Conservation (phyloP, 176 grass and related monocot genomes). For the Oryza longistaminata region DNA sequence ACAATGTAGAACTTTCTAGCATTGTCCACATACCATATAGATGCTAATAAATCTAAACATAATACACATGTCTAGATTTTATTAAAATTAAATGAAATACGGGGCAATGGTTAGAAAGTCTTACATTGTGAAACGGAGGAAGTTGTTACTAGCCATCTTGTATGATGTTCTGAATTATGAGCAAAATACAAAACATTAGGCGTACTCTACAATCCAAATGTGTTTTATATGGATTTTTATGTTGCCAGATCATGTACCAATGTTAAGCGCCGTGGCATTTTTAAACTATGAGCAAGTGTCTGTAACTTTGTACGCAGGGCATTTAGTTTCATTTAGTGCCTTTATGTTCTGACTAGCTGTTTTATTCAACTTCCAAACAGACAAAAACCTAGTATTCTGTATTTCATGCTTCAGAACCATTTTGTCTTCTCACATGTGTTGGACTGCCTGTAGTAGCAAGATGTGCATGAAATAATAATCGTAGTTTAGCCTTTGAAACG, state of each 20-base stretch:
- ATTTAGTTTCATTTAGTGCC: not conserved
- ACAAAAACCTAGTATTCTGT: not conserved
- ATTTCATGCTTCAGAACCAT: not conserved
- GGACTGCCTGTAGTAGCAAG: not conserved
- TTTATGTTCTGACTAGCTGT: not conserved
- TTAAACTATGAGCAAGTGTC: not conserved
- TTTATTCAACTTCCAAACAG: not conserved
- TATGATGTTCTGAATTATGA: not conserved
- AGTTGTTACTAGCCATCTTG: not conserved
- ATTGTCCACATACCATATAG: too few relatives aligned
- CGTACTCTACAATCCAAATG: not conserved
- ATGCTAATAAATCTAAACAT: too few relatives aligned
- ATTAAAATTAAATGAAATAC: too few relatives aligned
- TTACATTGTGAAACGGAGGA: too few relatives aligned
- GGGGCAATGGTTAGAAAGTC: too few relatives aligned
- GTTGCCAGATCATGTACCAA: not conserved
- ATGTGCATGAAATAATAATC: too few relatives aligned
- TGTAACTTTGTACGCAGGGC: not conserved
- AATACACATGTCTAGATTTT: too few relatives aligned
- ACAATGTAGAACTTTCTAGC: too few relatives aligned
- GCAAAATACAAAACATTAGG: not conserved
- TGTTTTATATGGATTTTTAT: not conserved
- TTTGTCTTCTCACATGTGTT: not conserved
- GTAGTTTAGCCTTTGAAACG: too few relatives aligned
- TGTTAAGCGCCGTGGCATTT: not conserved